Evolutionary conservation across 257 asterid genomes (phyloP).

Genomic region (Thymus mandschuricus): DNA sequence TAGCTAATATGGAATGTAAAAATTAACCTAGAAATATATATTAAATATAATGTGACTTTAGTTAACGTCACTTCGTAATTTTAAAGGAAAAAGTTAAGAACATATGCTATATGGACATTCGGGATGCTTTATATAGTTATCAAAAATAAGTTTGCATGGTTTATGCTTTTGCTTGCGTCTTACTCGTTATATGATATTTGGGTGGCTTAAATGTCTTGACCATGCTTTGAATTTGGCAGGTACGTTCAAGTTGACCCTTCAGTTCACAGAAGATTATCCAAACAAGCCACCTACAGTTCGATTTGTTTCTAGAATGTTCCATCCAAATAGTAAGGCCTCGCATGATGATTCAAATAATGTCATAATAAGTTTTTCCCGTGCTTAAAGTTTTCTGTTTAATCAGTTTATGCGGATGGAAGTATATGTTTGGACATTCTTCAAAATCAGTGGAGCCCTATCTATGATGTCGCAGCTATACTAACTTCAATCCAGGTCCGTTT

Average conservation of each 20-base stretch:
- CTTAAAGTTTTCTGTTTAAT: conserved; percentile 26
- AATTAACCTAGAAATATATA: no score
- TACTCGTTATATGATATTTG: background rate
- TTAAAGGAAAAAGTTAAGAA: background rate
- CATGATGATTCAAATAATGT: background rate
- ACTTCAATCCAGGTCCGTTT: conserved; percentile 90
- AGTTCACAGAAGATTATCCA: conserved; percentile 90
- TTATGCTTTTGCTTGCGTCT: conserved; percentile 18
- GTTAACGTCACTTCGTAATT: background rate
- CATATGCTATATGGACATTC: background rate
- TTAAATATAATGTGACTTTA: background rate
- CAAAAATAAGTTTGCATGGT: background rate
- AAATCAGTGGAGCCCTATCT: conserved; percentile 96
- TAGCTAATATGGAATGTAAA: background rate
- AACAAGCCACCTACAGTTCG: conserved; percentile 95
- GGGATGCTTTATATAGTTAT: background rate
- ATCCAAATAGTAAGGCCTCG: conserved; percentile 86
- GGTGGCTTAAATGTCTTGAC: conserved; percentile 6
- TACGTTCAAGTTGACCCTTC: conserved; percentile 91
- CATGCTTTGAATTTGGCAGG: conserved; percentile 54
- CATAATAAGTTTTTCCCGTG: conserved; percentile 23
- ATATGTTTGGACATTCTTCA: conserved; percentile 95
- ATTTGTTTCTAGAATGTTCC: conserved; percentile 95
- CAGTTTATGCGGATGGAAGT: conserved; percentile 96
- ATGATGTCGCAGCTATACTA: conserved; percentile 92